Base-by-base conservation (phyloP, 192 early-diverging fungal species). In the Coemansia sp. region DNA sequence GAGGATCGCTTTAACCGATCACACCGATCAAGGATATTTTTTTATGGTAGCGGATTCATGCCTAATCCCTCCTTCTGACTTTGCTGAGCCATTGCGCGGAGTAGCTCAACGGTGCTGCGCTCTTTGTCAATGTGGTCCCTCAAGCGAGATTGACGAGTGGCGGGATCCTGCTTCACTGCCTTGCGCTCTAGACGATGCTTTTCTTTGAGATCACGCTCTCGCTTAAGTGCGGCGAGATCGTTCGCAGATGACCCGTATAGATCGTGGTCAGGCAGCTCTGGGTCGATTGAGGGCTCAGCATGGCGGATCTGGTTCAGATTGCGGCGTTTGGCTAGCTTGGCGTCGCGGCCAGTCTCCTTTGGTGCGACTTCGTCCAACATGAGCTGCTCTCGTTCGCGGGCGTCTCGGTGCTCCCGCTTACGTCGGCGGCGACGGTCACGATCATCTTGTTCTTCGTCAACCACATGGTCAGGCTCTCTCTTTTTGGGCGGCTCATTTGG, bases 11-110 rank as follows among this genome's bases (percentile, higher is more conserved):
- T 5, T 29, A 55, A 14, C 25, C 23, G 53, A 50, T 50, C 46
- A 62, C 25, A 32, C 41, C 57, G 31, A 29, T 21, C n/a, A 48
- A 31, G 25, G 27, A 27, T 7, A 23, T 21, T 45, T 45, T 25
- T 21, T 63, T n/a, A n/a, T 12, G 46, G 60, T 1, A 27, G 73
- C 23, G 39, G 57, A 42, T 59, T 44, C 79, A 82, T 77, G 17
- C 82, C 82, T 12, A 76, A 68, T 0, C 78, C 75, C 19, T 61
- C 62, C 9, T 65, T 51, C 5, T 75, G 71, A 27, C 78, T 84
- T 62, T 88, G 77, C 75, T 85, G 83, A 12, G 92, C 92, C 86
- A 94, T 86, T 51, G 86, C 82, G 27, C 84, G 78, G 42, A 93
- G 85, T 86, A 90, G 87, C 42, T 83, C 90, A 44, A 94, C 76